These are phyloP conservation scores for Violaceomyces palustris DNA, from an alignment of 1,284 basidiomycete species.

Conservation along the genomic window DNA sequence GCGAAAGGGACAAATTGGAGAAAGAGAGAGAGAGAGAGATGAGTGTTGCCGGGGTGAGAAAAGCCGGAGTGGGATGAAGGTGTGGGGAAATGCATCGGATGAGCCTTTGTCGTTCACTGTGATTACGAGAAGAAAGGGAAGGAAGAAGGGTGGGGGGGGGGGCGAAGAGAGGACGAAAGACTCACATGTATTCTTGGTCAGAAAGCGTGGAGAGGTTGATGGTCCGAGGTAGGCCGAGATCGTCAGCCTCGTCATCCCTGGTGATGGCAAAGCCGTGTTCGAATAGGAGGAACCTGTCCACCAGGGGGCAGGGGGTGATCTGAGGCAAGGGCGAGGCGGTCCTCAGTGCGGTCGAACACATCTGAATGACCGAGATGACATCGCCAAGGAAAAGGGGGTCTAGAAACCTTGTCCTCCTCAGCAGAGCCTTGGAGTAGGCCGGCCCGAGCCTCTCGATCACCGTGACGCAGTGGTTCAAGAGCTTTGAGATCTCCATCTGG, in stretches of 20 bases:
- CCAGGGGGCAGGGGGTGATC: constrained; percentile 74
- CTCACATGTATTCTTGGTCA: constrained; percentile 28
- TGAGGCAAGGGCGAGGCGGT: constrained; percentile 74
- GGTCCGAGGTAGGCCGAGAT: constrained; percentile 7
- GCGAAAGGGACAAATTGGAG: neutral
- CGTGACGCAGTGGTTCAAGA: constrained; percentile 59
- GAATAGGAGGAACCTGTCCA: constrained; percentile 62
- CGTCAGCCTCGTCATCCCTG: constrained; percentile 3
- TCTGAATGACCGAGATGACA: constrained; percentile 52
- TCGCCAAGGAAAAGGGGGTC: constrained; percentile 80
- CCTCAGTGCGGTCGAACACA: constrained; percentile 61
- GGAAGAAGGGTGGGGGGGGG: too few relatives aligned
- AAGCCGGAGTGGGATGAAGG: too few relatives aligned
- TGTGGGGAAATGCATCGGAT: too few relatives aligned
- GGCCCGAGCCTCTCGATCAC: constrained; percentile 26
- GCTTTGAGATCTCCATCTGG: constrained; percentile 41
- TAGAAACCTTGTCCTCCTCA: constrained; percentile 68
- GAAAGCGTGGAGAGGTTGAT: constrained; percentile 13
- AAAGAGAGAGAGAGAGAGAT: neutral
- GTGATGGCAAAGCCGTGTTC: constrained; percentile 52
- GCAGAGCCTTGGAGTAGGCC: constrained; percentile 59
- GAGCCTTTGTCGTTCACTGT: too few relatives aligned
- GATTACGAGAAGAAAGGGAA: too few relatives aligned
- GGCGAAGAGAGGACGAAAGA: too few relatives aligned
- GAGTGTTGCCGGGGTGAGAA: too few relatives aligned